A percentile compares a stretch with the other conserved stretches of the same genome.
Evolutionary conservation across 192 early-diverging fungal species (phyloP).

Genomic region (Dissophora globulifera): DNA sequence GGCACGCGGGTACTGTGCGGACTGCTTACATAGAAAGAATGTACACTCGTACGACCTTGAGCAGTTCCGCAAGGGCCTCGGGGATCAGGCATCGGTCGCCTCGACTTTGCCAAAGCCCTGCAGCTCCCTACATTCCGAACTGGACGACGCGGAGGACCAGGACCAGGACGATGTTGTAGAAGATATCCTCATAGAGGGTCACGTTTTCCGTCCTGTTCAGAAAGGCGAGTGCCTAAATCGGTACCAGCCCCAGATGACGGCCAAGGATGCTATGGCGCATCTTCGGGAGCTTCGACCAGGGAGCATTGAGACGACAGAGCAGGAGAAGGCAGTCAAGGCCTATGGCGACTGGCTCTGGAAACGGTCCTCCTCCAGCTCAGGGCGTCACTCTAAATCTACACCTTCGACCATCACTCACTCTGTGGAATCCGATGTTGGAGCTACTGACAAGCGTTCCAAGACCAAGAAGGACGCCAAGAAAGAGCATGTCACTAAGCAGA

Average conservation of each 20-base stretch:
- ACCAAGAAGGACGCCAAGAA: conserved; percentile 31
- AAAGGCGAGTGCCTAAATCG: conserved; percentile 37
- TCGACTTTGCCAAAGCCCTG: conserved; percentile 22
- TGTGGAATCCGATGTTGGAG: too few relatives aligned
- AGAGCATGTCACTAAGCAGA: background rate
- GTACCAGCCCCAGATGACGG: conserved; percentile 32
- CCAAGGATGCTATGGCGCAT: conserved; percentile 40
- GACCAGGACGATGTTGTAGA: background rate
- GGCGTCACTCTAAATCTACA: too few relatives aligned
- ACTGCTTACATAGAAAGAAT: conserved; percentile 21
- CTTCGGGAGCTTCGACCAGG: conserved; percentile 36
- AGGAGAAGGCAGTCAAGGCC: conserved; percentile 42
- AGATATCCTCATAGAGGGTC: background rate
- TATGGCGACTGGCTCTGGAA: conserved; percentile 50
- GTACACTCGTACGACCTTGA: conserved; percentile 37
- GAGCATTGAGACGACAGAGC: conserved; percentile 43
- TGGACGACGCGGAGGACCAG: conserved; percentile 7
- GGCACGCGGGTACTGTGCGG: conserved; percentile 29
- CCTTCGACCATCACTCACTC: too few relatives aligned
- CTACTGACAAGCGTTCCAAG: background rate
- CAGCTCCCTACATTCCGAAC: conserved; percentile 6
- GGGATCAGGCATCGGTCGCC: conserved; percentile 9
- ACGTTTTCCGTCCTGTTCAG: conserved; percentile 8
- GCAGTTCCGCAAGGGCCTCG: conserved; percentile 31
- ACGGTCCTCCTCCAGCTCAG: conserved; percentile 22